These are phyloP conservation scores for Leonotis leonurus DNA, from an alignment of 257 asterid genomes.

Conservation along the genomic window DNA sequence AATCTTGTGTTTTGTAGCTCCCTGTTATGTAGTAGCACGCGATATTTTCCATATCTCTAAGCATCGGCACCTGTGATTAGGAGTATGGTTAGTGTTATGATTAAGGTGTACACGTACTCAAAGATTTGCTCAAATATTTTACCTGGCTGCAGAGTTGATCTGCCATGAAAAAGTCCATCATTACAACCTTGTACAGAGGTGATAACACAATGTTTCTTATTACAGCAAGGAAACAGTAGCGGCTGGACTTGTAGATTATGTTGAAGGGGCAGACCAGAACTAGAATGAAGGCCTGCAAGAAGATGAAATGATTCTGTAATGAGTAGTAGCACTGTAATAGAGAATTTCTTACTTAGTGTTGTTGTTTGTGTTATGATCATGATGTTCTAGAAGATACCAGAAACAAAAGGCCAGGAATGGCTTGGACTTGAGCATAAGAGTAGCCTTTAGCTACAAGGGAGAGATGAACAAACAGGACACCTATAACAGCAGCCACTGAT, in stretches of 20 bases:
- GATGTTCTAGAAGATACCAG: conserved; percentile 37
- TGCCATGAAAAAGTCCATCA: conserved; percentile 95
- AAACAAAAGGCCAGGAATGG: conserved; percentile 67
- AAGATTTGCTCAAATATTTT: background rate
- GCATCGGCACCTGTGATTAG: conserved; percentile 65
- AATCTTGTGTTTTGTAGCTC: conserved; percentile 77
- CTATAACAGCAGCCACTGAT: conserved; percentile 66
- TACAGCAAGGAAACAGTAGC: conserved; percentile 60
- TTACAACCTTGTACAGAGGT: conserved; percentile 85
- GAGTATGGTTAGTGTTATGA: background rate
- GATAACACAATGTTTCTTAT: conserved; percentile 64
- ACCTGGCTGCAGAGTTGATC: conserved; percentile 99
- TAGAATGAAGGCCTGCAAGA: conserved; percentile 38
- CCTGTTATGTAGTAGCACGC: conserved; percentile 87
- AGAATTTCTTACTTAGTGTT: background rate
- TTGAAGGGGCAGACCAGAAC: conserved; percentile 70
- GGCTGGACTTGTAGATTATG: conserved; percentile 73
- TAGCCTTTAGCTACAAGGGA: conserved; percentile 66
- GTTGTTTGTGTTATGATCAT: background rate
- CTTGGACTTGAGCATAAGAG: conserved; percentile 51
- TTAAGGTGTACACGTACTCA: background rate
- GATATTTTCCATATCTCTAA: conserved; percentile 60
- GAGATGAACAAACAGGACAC: conserved; percentile 64
- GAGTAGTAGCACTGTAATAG: background rate
- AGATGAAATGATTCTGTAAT: background rate